Base-by-base conservation (phyloP, 768 basidiomycete genomes). In the Termitomyces sp. region DNA sequence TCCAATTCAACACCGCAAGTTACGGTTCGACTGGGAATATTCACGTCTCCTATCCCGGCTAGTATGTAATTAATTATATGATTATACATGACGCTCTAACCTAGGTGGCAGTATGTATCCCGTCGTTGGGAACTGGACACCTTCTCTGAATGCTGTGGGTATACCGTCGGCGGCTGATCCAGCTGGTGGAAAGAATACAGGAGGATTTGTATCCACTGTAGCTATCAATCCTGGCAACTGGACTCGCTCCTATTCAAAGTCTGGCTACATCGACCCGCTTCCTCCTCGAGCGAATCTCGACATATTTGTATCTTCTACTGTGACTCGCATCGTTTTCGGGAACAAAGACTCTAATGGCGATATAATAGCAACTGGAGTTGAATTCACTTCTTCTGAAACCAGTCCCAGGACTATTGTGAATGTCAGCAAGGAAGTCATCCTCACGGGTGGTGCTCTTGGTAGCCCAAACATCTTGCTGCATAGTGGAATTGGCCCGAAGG, bases 221-320 rank as follows among this genome's bases (percentile, higher is more conserved):
- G 76, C 80, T 7, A 85, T 91, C 68, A 89, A 89, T 72, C 82
- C 84, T 1, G 58, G 75, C 12, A 86, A 85, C 71, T 83, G 82
- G 76, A 85, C 84, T 22, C 81, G 86, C 51, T 85, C 83, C 5
- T 88, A 88, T 73, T 78, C 85, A 4, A 79, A 83, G 60, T 76
- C 82, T 0, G 82, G 78, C 7, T 84, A 84, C 71, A 79, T 84
- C 65, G 88, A 89, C 70, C 78, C 83, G 4, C 77, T 88, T 1
- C 84, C 87, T 0, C 80, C 84, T 22, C 82, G 87, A 48, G 59
- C 78, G 24, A 90, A 90, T 67, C 79, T 90, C 44, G 81, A 84
- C 66, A 81, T 91, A 62, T 76, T 90, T 24, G 75, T 83, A 9
- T 82, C 83, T 57, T 76, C 81, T 15, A 87, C 84, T 7, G 89